Evolutionary conservation across 345 rosid genomes (phyloP).

Genomic region (thale cress (Arabidopsis thaliana)): TAIR10.1 NC_003075.7:11888001-11888500

Average conservation of each 20-base stretch:
- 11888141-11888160: background rate
- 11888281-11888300: background rate
- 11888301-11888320: no score
- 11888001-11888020: slow-evolving; percentile 37
- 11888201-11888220: background rate
- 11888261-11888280: background rate
- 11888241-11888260: background rate
- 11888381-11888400: background rate
- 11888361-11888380: background rate
- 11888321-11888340: background rate
- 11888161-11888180: background rate
- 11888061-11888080: slow-evolving; percentile 21
- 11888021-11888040: slow-evolving; percentile 29
- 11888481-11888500: slow-evolving; percentile 13
- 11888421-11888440: background rate
- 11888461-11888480: slow-evolving; percentile 15
- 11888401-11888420: background rate
- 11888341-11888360: background rate
- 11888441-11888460: background rate
- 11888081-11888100: slow-evolving; percentile 15
- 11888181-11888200: slow-evolving; percentile 8
- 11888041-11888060: slow-evolving; percentile 37
- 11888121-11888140: background rate
- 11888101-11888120: background rate
- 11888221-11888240: background rate